Base-by-base conservation (phyloP, 108 stramenopile species). In the Cyclotella choctawhatcheeana region DNA sequence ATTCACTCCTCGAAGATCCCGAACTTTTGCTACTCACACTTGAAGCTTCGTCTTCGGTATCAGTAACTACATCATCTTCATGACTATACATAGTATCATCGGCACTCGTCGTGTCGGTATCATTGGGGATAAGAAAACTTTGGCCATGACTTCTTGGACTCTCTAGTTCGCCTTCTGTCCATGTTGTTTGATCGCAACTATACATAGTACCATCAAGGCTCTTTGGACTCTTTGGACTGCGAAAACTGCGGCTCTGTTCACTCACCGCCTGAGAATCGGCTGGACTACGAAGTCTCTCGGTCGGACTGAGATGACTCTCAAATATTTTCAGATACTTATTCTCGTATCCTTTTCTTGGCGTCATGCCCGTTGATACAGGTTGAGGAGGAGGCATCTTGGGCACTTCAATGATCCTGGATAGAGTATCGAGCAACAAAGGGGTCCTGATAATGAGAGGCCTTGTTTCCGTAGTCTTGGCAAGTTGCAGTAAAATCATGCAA, bases 381-480 rank as follows among this genome's bases (percentile, higher is more conserved):
- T 47, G 1, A 3, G 64, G 55, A 44, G 51, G 40, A 2, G 55
- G 17, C 18, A 34, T 22, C 35, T 54, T 69, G 20, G 67, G 76
- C 43, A 77, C 77, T 25, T 79, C 74, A 58, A 93, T 77, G 4
- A 89, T 84, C 47, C 37, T 51, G 2, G 58, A 22, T 13, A 93
- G 32, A 0, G 91, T 80, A 63, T 84, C 83, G 44, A 93, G 45
- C 50, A 93, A 55, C 20, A 78, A 84, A 22, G 81, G 83, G 35
- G 86, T 67, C 60, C 83, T 73, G 0, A 73, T 85, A 81, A 93
- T 82, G n/a, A 86, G 76, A 17, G 74, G 60, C 30, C 87, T 52
- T 20, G 89, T 88, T 45, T 93, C 89, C n/a, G 64, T 60, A 20
- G 82, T 83, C 64, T 87, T 90, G 33, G 77, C 69, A 33, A 93